Evolutionary conservation across 352 stramenopile genomes (phyloP).

Genomic region (Phytophthora fragariaefolia): DNA sequence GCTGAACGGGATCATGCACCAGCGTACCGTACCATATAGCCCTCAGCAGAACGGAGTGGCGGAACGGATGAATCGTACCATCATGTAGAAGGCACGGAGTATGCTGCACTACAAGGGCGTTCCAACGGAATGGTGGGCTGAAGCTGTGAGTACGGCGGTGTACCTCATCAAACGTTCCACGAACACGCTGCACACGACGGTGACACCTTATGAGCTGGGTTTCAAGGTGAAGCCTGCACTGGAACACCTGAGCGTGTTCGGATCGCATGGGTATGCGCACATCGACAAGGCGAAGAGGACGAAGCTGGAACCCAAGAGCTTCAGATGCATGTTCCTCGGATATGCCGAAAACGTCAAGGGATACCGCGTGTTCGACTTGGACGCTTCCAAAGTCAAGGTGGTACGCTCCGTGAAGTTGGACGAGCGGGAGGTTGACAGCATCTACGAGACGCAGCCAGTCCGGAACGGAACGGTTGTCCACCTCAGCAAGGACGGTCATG

Average conservation of each 20-base stretch:
- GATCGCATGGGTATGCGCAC: neutral
- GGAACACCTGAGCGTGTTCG: too few relatives aligned
- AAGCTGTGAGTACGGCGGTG: neutral
- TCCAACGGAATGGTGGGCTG: neutral
- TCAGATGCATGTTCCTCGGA: neutral
- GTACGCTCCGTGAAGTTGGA: neutral
- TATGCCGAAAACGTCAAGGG: slow-evolving; percentile 11
- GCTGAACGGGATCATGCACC: too few relatives aligned
- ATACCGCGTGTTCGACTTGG: slow-evolving; percentile 5
- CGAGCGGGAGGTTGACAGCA: neutral
- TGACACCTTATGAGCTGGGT: too few relatives aligned
- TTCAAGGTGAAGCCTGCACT: too few relatives aligned
- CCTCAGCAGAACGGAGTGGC: too few relatives aligned
- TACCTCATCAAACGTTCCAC: too few relatives aligned
- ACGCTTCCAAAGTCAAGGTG: slow-evolving; percentile 11
- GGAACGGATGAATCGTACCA: neutral
- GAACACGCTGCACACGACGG: too few relatives aligned
- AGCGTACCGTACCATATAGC: too few relatives aligned
- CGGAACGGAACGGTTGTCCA: too few relatives aligned
- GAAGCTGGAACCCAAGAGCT: too few relatives aligned
- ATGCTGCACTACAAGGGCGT: neutral
- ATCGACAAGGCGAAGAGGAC: neutral
- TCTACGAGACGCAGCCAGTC: neutral
- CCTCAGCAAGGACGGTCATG: too few relatives aligned
- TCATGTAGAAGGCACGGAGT: neutral